A percentile compares a stretch with the other conserved stretches of the same genome.
Evolutionary conservation across 2,329 filamentous ascomycete species (phyloP).

Genomic region (Paraphaeosphaeria sporulosa): DNA sequence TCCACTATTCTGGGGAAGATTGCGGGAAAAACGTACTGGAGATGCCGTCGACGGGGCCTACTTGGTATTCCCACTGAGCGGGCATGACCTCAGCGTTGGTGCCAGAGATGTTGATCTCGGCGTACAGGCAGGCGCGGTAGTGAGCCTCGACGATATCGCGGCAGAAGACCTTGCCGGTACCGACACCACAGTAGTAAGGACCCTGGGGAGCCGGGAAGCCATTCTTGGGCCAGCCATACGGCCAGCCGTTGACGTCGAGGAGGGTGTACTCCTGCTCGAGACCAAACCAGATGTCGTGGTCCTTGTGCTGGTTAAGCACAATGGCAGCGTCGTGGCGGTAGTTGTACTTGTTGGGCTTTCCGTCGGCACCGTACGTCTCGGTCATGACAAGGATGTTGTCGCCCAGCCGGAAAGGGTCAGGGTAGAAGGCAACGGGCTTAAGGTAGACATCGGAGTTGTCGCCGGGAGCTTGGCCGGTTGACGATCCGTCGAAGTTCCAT

Average conservation of each 20-base stretch:
- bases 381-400: constrained; percentile 94
- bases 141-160: constrained; percentile 96
- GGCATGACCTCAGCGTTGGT: constrained; percentile 99
- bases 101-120: constrained; percentile 91
- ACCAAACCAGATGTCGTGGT: constrained; percentile 94
- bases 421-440: constrained; percentile 85
- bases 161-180: constrained; percentile 95
- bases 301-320: constrained; percentile 86
- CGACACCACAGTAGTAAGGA: constrained; percentile 98
- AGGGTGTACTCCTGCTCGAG: constrained; percentile 98
- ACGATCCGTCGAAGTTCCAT: constrained; percentile 89
- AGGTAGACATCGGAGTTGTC: constrained; percentile 99
- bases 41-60: constrained; percentile 89
- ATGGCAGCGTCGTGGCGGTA: constrained; percentile 90
- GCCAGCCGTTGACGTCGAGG: constrained; percentile 83
- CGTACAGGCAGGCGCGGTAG: constrained; percentile 89
- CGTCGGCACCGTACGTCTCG: constrained; percentile 94
- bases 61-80: constrained; percentile 97
- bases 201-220: constrained; percentile 93
- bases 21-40: constrained; percentile 65
- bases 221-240: constrained; percentile 88
- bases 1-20: constrained; percentile 11
- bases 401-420: constrained; percentile 86
- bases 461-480: constrained; percentile 88
- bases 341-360: constrained; percentile 98